phyloP scores from a whole-genome alignment of 805 yeast genomes.

The Pichia scutulata region DNA sequence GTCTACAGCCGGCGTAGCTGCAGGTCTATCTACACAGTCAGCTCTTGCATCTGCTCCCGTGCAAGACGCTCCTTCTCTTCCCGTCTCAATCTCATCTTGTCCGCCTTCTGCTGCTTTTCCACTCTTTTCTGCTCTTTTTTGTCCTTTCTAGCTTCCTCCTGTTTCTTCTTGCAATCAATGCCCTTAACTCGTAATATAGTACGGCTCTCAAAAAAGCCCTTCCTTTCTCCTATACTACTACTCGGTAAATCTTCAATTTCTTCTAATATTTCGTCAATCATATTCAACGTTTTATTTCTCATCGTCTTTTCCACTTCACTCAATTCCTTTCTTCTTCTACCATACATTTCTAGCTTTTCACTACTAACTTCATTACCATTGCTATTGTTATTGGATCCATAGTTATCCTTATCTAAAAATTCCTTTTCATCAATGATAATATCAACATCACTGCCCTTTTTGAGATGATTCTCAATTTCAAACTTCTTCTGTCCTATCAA shows the following conservation, averaged over 20 bases:
- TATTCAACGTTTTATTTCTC: slow-evolving; percentile 28
- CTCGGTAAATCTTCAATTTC: slow-evolving; percentile 21
- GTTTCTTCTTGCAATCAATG: slow-evolving; percentile 2
- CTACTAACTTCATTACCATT: background rate
- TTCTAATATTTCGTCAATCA: slow-evolving; percentile 19
- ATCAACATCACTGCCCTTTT: slow-evolving; percentile 36
- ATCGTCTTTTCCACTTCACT: slow-evolving; percentile 28
- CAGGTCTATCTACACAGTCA: background rate
- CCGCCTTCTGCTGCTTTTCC: slow-evolving; percentile 29
- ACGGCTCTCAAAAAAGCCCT: slow-evolving; percentile 16
- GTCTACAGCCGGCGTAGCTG: too few relatives aligned
- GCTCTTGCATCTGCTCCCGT: slow-evolving; percentile 8
- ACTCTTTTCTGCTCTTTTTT: slow-evolving; percentile 25
- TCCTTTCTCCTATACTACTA: slow-evolving; percentile 16
- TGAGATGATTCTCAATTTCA: slow-evolving; percentile 39
- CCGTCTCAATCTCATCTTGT: slow-evolving; percentile 20
- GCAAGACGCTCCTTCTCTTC: slow-evolving; percentile 15
- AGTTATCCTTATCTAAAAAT: slow-evolving; percentile 16
- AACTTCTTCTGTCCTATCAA: slow-evolving; percentile 43
- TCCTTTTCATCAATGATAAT: slow-evolving; percentile 35
- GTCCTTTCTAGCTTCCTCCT: slow-evolving; percentile 18
- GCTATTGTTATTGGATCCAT: background rate
- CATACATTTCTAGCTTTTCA: background rate
- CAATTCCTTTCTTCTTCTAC: slow-evolving; percentile 8
- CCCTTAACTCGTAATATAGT: slow-evolving; percentile 15